Conservation (phyloP, 1,139 yeast genomes). For the Yamadazyma dendronema region DNA sequence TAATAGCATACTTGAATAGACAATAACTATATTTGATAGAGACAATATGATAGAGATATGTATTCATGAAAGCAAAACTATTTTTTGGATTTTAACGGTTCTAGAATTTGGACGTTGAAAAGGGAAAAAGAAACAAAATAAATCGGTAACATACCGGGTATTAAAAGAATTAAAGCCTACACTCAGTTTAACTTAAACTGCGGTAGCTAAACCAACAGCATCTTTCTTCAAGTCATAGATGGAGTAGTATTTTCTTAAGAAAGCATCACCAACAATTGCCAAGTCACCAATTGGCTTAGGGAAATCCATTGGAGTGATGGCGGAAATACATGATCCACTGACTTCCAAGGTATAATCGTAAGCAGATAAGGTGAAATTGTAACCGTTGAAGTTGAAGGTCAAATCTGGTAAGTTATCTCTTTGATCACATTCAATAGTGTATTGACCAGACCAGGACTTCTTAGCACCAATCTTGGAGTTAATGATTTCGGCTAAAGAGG, state of each 20-base stretch:
- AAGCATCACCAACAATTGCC: conserved; percentile 95
- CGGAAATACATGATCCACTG: conserved; percentile 92
- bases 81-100: not conserved
- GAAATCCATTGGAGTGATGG: conserved; percentile 95
- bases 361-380: conserved; percentile 85
- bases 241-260: conserved; percentile 92
- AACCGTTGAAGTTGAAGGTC: conserved; percentile 84
- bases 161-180: no score
- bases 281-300: conserved; percentile 96
- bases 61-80: conserved; percentile 1
- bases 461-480: conserved; percentile 96
- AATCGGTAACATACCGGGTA: no score
- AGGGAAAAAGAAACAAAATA: not conserved
- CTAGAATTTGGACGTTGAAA: not conserved
- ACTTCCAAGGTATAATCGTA: conserved; percentile 91
- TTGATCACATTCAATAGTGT: conserved; percentile 81
- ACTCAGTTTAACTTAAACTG: no score
- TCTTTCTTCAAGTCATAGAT: conserved; percentile 85
- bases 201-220: conserved; percentile 89
- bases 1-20: no score
- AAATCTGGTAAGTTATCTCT: conserved; percentile 86
- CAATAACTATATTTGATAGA: not conserved
- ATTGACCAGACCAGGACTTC: conserved; percentile 97
- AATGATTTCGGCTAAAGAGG: conserved; percentile 90
- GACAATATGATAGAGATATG: not conserved